These are phyloP conservation scores for Symmetrospora coprosmae DNA, from an alignment of 768 basidiomycete genomes.

Conservation along the genomic window DNA sequence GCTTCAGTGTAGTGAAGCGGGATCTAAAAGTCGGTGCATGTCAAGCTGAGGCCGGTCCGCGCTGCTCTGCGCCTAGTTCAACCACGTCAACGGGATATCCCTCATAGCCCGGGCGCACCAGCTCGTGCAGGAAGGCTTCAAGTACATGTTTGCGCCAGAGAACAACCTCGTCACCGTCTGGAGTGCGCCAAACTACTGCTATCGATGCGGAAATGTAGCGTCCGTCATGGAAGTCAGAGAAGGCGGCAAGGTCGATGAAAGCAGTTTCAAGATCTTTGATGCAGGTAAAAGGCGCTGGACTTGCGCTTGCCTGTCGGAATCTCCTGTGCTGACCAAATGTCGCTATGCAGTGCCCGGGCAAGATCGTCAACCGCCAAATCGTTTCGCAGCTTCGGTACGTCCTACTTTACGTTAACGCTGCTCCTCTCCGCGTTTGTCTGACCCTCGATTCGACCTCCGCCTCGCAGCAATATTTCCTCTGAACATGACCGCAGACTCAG, in stretches of 20 bases:
- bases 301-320: not conserved
- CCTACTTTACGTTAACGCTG: not conserved
- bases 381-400: slow-evolving; percentile 22
- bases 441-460: not conserved
- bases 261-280: slow-evolving; percentile 28
- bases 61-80: slow-evolving; percentile 49
- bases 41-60: no score
- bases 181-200: slow-evolving; percentile 48
- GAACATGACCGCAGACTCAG: not conserved
- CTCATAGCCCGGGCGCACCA: slow-evolving; percentile 93
- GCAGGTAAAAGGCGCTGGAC: slow-evolving; percentile 17
- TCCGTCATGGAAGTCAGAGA: slow-evolving; percentile 73
- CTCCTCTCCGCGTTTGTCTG: not conserved
- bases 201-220: slow-evolving; percentile 66
- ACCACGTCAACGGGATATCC: slow-evolving; percentile 70
- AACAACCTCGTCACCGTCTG: slow-evolving; percentile 64
- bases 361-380: slow-evolving; percentile 18
- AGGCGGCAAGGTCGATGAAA: slow-evolving; percentile 29
- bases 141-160: slow-evolving; percentile 34
- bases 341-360: slow-evolving; percentile 21
- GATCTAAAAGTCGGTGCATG: no score
- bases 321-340: not conserved
- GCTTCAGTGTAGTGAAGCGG: not conserved
- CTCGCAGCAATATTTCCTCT: slow-evolving; percentile 24
- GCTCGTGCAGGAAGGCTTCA: slow-evolving; percentile 77